Base-by-base conservation (phyloP, 345 rosid genomes). In the Lagerstroemia speciosa region DNA sequence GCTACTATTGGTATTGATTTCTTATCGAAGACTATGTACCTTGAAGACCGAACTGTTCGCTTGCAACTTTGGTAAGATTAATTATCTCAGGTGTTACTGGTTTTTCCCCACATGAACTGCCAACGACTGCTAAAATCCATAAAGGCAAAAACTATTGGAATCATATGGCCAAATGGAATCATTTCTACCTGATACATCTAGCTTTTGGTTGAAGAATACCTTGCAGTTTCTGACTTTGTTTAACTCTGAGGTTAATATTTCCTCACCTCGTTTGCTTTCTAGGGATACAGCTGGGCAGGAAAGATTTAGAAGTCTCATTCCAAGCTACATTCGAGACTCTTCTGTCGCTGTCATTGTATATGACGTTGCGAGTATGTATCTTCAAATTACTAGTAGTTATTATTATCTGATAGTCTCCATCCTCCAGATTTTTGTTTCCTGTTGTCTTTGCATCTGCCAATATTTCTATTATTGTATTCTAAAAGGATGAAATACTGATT, bases 211-310 rank as follows among this genome's bases (percentile, higher is more conserved):
- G 15, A 16, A 53, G 2, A 53, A 53, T 29, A 8, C 29, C 60
- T 10, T 53, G 30, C 24, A 24, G 63, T 3, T 10, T 5, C 33
- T n/a, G 55, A 68, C 52, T 34, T 31, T 62, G 20, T 30, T 58
- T 58, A 14, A 30, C 63, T 53, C 8, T 53, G 60, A 53, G 4
- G 30, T 30, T 58, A 7, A n/a, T 27, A 41, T 41, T 41, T 16
- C 38, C 16, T 58, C 63, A 58, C 29, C 63, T 58, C 63, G 63
- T 48, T 31, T 65, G 4, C 72, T 65, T 22, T 77, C 50, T 38
- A 92, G 96, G 98, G 98, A 93, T 73, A 93, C 98, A 52, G 98
- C 98, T 0, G 98, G 98, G 43, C 95, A 93, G 71, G 98, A 93
- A 84, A 88, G 98, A 64, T 93, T 93, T 66, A 75, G 98, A 74